Conservation (phyloP, 2,329 filamentous ascomycete species). For the Rhynchosporium agropyri region DNA sequence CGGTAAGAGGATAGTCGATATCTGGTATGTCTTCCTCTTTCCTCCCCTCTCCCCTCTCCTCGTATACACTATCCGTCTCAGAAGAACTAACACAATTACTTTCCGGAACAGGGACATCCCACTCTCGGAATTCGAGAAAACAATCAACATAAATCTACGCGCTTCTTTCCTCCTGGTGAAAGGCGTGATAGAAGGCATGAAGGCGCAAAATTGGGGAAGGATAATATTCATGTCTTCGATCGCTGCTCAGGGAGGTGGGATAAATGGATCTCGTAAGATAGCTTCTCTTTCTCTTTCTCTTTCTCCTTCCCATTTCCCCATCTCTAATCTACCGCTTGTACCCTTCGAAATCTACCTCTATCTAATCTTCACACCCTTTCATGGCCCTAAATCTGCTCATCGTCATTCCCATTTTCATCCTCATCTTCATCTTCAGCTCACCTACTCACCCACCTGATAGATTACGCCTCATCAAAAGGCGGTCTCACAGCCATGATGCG, state of each 20-base stretch:
- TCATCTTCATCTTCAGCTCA: too few relatives aligned
- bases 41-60: background rate
- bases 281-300: background rate
- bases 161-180: conserved; percentile 38
- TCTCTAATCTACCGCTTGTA: background rate
- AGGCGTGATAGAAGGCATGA: conserved; percentile 38
- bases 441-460: conserved; percentile 15
- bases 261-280: conserved; percentile 38
- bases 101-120: conserved; percentile 33
- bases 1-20: conserved; percentile 57
- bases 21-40: conserved; percentile 23
- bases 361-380: background rate
- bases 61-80: background rate
- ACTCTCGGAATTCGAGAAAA: conserved; percentile 37
- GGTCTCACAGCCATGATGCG: conserved; percentile 51
- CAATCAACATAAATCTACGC: conserved; percentile 36
- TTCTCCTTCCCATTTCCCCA: background rate
- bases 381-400: too few relatives aligned
- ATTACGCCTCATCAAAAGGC: conserved; percentile 45
- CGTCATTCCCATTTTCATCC: too few relatives aligned
- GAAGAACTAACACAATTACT: conserved; percentile 10
- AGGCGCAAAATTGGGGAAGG: conserved; percentile 46
- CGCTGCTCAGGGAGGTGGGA: conserved; percentile 33
- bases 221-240: conserved; percentile 37
- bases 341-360: background rate